Conservation (phyloP, 768 basidiomycete genomes). For the Leccinum fibrillosum region DNA sequence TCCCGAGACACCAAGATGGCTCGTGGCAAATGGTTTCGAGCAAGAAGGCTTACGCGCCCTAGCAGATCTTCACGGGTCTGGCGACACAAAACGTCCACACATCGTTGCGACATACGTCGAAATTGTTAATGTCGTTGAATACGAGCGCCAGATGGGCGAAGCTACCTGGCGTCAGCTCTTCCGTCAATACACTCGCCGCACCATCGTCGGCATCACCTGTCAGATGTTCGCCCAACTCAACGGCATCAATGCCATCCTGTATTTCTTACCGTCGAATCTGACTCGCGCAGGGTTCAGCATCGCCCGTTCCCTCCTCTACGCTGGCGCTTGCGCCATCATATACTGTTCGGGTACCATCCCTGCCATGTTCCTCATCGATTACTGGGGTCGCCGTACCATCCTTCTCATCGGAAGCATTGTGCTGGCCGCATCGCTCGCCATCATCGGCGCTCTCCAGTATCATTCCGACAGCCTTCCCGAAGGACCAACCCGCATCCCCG, state of each 20-base stretch:
- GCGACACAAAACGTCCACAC: slow-evolving; percentile 41
- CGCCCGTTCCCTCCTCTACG: slow-evolving; percentile 42
- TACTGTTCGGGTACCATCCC: slow-evolving; percentile 51
- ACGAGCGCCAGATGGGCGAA: slow-evolving; percentile 37
- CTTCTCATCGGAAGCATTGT: slow-evolving; percentile 45
- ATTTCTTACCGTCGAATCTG: slow-evolving; percentile 53
- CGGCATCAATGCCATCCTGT: slow-evolving; percentile 56
- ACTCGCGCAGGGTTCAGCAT: slow-evolving; percentile 48
- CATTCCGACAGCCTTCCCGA: slow-evolving; percentile 37
- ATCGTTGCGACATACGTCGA: slow-evolving; percentile 45
- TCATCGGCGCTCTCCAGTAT: slow-evolving; percentile 53
- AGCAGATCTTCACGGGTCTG: slow-evolving; percentile 55
- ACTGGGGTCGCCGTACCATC: slow-evolving; percentile 48
- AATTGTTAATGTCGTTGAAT: slow-evolving; percentile 39
- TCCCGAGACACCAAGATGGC: slow-evolving; percentile 53
- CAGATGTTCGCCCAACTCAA: slow-evolving; percentile 57
- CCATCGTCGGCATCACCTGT: slow-evolving; percentile 49
- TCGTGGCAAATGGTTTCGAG: slow-evolving; percentile 50
- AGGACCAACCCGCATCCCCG: slow-evolving; percentile 28
- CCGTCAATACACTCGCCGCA: slow-evolving; percentile 46
- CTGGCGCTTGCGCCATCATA: slow-evolving; percentile 44
- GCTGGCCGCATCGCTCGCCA: slow-evolving; percentile 43
- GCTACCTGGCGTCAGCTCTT: slow-evolving; percentile 51
- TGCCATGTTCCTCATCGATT: slow-evolving; percentile 52
- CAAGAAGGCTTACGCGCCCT: slow-evolving; percentile 48